phyloP scores from a whole-genome alignment of 352 stramenopile species.

The Pythium utonaiense region DNA sequence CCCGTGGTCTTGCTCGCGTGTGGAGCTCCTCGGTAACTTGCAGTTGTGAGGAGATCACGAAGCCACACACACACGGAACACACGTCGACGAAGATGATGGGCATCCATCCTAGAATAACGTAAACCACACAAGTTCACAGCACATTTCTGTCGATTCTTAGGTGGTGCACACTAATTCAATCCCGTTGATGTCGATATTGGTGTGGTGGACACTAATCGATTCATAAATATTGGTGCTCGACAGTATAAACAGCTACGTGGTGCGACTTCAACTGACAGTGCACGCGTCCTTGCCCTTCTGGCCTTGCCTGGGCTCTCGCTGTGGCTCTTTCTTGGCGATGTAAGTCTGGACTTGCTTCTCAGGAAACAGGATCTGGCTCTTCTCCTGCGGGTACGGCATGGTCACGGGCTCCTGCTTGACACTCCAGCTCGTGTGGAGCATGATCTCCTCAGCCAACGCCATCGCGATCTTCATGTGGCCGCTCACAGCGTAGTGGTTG shows the following conservation, averaged over 20 bases:
- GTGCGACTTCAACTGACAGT: constrained; percentile 22
- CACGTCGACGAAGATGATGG: neutral
- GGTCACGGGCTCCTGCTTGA: constrained; percentile 45
- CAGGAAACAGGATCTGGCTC: constrained; percentile 66
- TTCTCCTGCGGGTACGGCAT: constrained; percentile 83
- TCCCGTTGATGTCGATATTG: constrained; percentile 2
- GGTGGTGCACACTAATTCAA: constrained; percentile 2
- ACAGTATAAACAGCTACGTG: too few species aligned
- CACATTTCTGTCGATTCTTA: neutral
- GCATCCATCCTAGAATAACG: neutral
- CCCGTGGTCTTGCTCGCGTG: constrained; percentile 1
- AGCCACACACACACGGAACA: neutral
- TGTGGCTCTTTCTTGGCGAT: too few species aligned
- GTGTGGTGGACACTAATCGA: too few species aligned
- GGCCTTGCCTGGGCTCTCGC: too few species aligned
- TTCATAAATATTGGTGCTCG: too few species aligned
- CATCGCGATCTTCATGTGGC: constrained; percentile 79
- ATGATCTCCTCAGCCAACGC: constrained; percentile 73
- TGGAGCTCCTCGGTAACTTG: constrained; percentile 10
- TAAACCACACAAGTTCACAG: neutral
- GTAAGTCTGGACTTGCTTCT: constrained; percentile 49
- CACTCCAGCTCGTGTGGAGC: constrained; percentile 54
- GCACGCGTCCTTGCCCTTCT: constrained; percentile 22
- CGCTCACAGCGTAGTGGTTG: constrained; percentile 81
- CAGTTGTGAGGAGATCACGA: constrained; percentile 4